Base-by-base conservation (phyloP, 768 basidiomycete genomes). In the Cubamyces lactineus region DNA sequence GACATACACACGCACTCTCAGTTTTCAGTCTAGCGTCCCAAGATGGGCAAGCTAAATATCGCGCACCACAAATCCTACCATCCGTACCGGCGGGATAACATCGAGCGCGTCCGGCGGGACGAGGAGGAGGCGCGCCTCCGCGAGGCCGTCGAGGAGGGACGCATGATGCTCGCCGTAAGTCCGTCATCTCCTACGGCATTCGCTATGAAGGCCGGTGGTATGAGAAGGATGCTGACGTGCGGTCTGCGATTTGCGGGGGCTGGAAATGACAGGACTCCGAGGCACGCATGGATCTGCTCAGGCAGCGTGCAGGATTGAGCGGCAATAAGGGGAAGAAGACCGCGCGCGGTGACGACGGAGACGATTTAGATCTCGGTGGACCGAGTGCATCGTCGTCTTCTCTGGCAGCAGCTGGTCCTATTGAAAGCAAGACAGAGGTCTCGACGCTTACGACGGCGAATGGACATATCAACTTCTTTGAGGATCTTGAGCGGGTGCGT, bases 1-100 rank as follows among this genome's bases (percentile, higher is more conserved):
- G 34, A 34, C 34, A 34, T 11, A 34, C 34, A 34, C 9, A 34
- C 34, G 34, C 11, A 34, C 34, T 6, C 9, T 34, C 34, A 9
- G 5, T 9, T 34, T 34, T 11, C 54, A 4, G 16, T 16, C 41
- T n/a, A 17, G 9, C 34, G 11, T 23, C n/a, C 2, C 46, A 74
- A 63, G 48, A 92, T 92, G 91, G 91, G 90, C 26, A 91, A 91
- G 70, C 82, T 94, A 23, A 92, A 92, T 71, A 93, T 94, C 72
- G 92, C 92, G 13, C 92, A 94, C 73, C 92, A 93, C 79, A 94
- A 94, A 71, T 92, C 91, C 1, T 94, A 94, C 73, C 92, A 94
- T 66, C 92, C 92, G 0, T 94, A 94, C 70, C 77, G 92, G 41
- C 75, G 86, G 45, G 92, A 94, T 72, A 94, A 94, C 69, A 91